These are phyloP conservation scores for Stenocarpella maydis DNA, from an alignment of 2,329 filamentous ascomycete species.

Conservation along the genomic window DNA sequence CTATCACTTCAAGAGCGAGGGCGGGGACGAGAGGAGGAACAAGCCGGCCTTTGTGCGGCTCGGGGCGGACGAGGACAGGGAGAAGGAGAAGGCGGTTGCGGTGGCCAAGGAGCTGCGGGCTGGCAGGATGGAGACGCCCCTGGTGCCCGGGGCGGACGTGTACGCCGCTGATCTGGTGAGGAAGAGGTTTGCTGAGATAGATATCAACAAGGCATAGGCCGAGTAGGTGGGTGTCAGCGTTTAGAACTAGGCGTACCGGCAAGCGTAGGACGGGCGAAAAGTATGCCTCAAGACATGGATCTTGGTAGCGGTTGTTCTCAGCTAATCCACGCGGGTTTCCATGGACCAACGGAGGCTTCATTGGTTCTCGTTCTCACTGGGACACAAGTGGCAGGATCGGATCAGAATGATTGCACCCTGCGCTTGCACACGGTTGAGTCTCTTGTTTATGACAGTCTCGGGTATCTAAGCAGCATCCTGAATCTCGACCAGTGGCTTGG, in stretches of 20 bases:
- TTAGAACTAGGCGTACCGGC: not conserved
- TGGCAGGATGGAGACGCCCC: constrained; percentile 58
- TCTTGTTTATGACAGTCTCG: constrained; percentile 3
- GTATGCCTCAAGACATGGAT: not conserved
- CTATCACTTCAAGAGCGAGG: constrained; percentile 80
- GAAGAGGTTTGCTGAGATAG: constrained; percentile 63
- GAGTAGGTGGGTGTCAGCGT: not conserved
- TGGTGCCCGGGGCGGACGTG: constrained; percentile 56
- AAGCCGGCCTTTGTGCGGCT: constrained; percentile 71
- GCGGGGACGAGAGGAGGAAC: constrained; percentile 72
- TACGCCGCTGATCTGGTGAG: constrained; percentile 60
- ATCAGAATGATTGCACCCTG: not conserved
- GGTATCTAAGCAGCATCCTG: constrained; percentile 34
- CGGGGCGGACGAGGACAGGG: constrained; percentile 40
- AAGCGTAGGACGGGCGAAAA: not conserved
- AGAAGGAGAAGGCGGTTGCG: constrained; percentile 40
- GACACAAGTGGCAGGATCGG: not conserved
- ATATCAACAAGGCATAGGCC: constrained; percentile 30
- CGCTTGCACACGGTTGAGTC: not conserved
- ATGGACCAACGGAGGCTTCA: not conserved
- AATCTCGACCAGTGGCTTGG: constrained; percentile 37
- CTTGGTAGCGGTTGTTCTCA: not conserved
- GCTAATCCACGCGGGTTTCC: not conserved
- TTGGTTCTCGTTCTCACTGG: not conserved
- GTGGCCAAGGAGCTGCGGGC: constrained; percentile 50